Evolutionary conservation across 306 rosid genomes (phyloP), one percentile per base, ranked within the genome.

Genomic region (Prunus armeniaca): DNA sequence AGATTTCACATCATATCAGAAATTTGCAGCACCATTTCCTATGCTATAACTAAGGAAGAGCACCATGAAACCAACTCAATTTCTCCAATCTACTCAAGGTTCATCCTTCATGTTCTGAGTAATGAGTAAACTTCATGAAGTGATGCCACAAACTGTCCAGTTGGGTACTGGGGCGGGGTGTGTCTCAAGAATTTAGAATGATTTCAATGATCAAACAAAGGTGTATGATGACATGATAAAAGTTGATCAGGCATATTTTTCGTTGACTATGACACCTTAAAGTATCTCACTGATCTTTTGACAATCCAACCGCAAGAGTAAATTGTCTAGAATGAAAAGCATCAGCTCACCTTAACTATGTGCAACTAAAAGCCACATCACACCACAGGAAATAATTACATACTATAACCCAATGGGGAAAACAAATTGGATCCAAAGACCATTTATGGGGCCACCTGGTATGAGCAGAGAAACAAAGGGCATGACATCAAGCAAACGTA

Each of bases 401-500:
- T 3, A 13, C 15, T 38, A 28, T 6, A 70, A 18, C 62, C 61
- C 12, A 52, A 18, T 2, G 62, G 24, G 2, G 9, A 38, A 38
- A 38, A 38, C 43, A 49, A 69, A n/a, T 19, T 14, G 13, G 18
- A 57, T 13, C 54, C 30, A 41, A 43, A 17, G 46, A 8, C 67
- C 46, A 63, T 9, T 27, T 61, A 22, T 41, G 0, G 25, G 54
- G 54, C 19, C 11, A 6, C 19, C 22, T 58, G 45, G 5, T 58
- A 27, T 4, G 32, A 2, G 10, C 30, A 15, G 24, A 45, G 43
- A 45, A 3, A 43, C 34, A 24, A 73, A 22, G 19, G 11, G 15
- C 13, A 70, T 47, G 12, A n/a, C 74, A 66, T 20, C 11, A 64
- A 70, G 74, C 43, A 77, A 62, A 25, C n/a, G 71, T 14, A 67